Evolutionary conservation across 148 eudicot species (phyloP).

Genomic region (Pouteria glomerata): DNA sequence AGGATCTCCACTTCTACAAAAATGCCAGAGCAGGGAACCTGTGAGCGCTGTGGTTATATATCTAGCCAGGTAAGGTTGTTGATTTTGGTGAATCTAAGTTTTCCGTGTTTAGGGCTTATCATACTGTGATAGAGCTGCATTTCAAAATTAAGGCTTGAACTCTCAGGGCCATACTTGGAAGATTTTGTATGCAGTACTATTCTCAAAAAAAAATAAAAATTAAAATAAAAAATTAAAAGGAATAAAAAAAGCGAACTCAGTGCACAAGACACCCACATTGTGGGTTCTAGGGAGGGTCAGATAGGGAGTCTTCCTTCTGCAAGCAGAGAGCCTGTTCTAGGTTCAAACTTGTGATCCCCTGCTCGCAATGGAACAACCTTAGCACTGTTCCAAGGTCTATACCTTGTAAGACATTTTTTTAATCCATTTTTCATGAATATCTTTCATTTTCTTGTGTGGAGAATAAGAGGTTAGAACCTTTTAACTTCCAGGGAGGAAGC

Average conservation of each 20-base stretch:
- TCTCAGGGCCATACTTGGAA: background rate
- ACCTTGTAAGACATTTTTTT: no score
- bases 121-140: background rate
- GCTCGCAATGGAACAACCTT: no score
- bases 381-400: no score
- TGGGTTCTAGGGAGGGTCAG: no score
- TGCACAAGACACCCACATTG: no score
- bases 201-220: no score
- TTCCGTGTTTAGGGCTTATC: background rate
- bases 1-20: conserved; percentile 87
- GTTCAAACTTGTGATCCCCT: no score
- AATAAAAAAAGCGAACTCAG: no score
- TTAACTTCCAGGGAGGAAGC: background rate
- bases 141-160: background rate
- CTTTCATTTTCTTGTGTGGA: background rate
- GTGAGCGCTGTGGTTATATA: conserved; percentile 53
- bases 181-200: background rate
- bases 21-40: conserved; percentile 99
- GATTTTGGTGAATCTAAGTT: background rate
- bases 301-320: no score
- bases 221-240: no score
- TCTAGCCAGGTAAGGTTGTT: conserved; percentile 20
- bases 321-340: no score
- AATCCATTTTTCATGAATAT: background rate
- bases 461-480: background rate